A percentile compares a stretch with the other conserved stretches of the same genome.
These are phyloP conservation scores for Metschnikowia corniflorae DNA, from an alignment of 805 yeast species.

Conservation along the genomic window DNA sequence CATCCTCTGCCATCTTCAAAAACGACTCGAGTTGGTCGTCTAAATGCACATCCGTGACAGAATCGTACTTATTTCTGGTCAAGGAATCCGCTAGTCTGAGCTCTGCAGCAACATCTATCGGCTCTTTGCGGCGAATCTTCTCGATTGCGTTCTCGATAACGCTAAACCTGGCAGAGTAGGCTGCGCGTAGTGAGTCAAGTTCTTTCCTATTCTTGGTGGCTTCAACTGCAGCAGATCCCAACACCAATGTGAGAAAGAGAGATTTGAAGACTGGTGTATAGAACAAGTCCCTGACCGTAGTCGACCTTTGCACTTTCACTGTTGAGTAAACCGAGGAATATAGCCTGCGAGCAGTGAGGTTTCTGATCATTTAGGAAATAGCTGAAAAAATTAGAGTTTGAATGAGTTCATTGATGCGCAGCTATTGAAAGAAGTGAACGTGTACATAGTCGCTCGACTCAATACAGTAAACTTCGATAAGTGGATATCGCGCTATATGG, in stretches of 20 bases:
- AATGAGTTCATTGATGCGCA: too few relatives aligned
- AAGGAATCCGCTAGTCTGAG: slow-evolving; percentile 41
- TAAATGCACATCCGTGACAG: slow-evolving; percentile 34
- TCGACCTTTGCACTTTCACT: slow-evolving; percentile 15
- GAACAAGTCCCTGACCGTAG: slow-evolving; percentile 28
- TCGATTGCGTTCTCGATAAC: slow-evolving; percentile 30
- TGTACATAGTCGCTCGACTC: too few relatives aligned
- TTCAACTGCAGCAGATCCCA: slow-evolving; percentile 47
- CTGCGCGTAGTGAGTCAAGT: slow-evolving; percentile 39
- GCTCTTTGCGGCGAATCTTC: slow-evolving; percentile 30
- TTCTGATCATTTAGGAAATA: neutral
- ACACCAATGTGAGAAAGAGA: slow-evolving; percentile 32
- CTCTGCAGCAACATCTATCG: slow-evolving; percentile 42
- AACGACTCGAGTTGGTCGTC: slow-evolving; percentile 38
- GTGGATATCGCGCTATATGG: too few relatives aligned
- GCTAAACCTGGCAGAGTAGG: slow-evolving; percentile 34
- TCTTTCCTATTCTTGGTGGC: slow-evolving; percentile 43
- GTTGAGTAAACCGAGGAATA: slow-evolving; percentile 11
- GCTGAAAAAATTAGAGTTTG: too few relatives aligned
- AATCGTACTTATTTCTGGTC: slow-evolving; percentile 33
- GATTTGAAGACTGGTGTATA: slow-evolving; percentile 37
- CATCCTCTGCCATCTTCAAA: slow-evolving; percentile 29
- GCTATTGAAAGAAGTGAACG: too few relatives aligned
- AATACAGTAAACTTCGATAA: too few relatives aligned
- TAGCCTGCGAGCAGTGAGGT: slow-evolving; percentile 2